Base-by-base conservation (phyloP, 768 basidiomycete genomes). In the Boletellus ananas region DNA sequence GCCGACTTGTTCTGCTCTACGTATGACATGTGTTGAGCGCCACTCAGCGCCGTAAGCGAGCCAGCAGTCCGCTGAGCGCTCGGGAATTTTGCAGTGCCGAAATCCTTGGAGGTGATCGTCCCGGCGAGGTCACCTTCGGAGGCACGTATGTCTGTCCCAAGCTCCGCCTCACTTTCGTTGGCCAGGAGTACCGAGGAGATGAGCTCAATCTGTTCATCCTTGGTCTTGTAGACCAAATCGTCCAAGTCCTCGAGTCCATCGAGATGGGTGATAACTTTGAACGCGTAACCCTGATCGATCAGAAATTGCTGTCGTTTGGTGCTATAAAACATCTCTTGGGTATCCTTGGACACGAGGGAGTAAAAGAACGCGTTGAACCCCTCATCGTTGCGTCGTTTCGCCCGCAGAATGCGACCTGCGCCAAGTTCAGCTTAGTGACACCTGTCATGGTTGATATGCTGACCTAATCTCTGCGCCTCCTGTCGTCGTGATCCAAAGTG, bases 351-450 rank as follows among this genome's bases (percentile, higher is more conserved):
- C 31, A 99, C 96, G 7, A 99, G 83, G 29, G 96, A 97, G 69
- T 99, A 99, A 72, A 99, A 99, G 74, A 98, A 99, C 20, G 96
- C 96, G 56, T 99, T 99, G 74, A 99, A 99, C 1, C 96, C 96
- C 71, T 98, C 96, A 62, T 99, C 96, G 63, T 99, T 99, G 56
- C 96, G 79, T 51, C 96, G 81, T 69, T 99, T 99, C 9, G 96
- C 96, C 40, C 96, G 87, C 39, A 99, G 73, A 61, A 99, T 99
- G 40, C 96, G 93, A 13, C 94, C 94, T 91, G 54, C 21, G 36
- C 35, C 40, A 41, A 44, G 42, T 48, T 58, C 18, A 52, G 48
- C 45, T 41, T 34, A 6, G 9, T 50, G 54, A 60, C 50, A 56
- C 38, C 46, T 53, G 56, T 58, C 57, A 54, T 6, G 0, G 34